These are phyloP conservation scores for Fallopia convolvulus DNA, from an alignment of 148 eudicot species.

Conservation along the genomic window DNA sequence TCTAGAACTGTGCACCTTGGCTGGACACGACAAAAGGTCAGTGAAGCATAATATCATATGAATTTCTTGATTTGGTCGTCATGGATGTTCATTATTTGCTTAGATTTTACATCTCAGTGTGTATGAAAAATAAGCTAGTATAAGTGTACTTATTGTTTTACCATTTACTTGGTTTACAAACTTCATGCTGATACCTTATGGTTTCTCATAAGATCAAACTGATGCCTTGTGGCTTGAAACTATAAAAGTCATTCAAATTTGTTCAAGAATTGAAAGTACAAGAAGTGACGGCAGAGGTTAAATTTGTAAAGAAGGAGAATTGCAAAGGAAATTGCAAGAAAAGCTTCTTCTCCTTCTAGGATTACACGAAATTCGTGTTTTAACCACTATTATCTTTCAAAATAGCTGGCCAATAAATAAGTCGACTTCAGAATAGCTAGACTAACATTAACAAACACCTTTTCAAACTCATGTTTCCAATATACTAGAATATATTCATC, in stretches of 20 bases:
- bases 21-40: constrained; percentile 12
- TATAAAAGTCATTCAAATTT: neutral
- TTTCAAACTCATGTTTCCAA: neutral
- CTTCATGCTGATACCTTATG: neutral
- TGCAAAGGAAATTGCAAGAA: too few species aligned
- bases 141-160: neutral
- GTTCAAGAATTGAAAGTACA: neutral
- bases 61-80: neutral
- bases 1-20: constrained; percentile 7
- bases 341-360: too few species aligned
- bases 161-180: neutral
- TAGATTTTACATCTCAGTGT: neutral
- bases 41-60: neutral
- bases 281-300: neutral
- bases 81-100: neutral
- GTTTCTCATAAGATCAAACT: neutral
- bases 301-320: too few species aligned
- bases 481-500: neutral
- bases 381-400: too few species aligned
- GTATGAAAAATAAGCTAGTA: neutral
- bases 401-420: too few species aligned
- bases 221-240: neutral
- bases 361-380: too few species aligned
- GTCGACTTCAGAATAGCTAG: too few species aligned
- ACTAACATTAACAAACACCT: neutral